Conservation (phyloP, 306 rosid species). For the Abrus precatorius region DNA sequence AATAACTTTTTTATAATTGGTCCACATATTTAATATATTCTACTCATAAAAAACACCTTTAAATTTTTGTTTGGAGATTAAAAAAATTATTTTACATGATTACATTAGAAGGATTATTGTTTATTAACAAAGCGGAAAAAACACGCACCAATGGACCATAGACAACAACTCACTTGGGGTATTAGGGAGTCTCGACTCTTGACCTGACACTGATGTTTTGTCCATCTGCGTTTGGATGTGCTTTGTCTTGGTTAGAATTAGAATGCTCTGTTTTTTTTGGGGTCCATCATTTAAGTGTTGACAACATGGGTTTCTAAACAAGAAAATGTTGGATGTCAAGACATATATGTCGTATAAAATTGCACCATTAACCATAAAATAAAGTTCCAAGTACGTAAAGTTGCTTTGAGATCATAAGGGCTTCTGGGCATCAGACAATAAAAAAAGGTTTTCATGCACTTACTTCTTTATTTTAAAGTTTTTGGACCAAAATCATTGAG, state of each 20-base stretch:
- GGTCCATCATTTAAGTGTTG: conserved; percentile 29
- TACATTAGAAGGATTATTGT: neutral
- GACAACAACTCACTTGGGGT: conserved; percentile 27
- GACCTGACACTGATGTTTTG: conserved; percentile 57
- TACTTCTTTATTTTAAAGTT: conserved; percentile 52
- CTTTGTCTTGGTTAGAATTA: conserved; percentile 35
- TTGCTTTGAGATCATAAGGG: conserved; percentile 45
- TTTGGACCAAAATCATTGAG: conserved; percentile 26
- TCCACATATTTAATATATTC: too few species aligned
- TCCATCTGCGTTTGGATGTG: conserved; percentile 50
- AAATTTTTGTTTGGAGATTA: too few species aligned
- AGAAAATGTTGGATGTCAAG: conserved; percentile 10
- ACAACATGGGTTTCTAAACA: conserved; percentile 18
- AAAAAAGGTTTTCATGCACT: conserved; percentile 33
- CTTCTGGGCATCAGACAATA: conserved; percentile 50
- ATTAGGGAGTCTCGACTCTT: conserved; percentile 31
- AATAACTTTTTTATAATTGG: too few species aligned
- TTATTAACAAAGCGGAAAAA: conserved; percentile 35
- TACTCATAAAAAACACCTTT: too few species aligned
- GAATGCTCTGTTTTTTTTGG: neutral
- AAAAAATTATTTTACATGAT: neutral
- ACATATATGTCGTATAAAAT: conserved; percentile 27
- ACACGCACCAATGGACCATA: conserved; percentile 48
- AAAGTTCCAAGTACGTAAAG: conserved; percentile 52
- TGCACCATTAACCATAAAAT: conserved; percentile 30